Evolutionary conservation across 495 filamentous ascomycete species (phyloP), one percentile per base, ranked within the genome.

Genomic region (Hypoxylon intermedium): DNA sequence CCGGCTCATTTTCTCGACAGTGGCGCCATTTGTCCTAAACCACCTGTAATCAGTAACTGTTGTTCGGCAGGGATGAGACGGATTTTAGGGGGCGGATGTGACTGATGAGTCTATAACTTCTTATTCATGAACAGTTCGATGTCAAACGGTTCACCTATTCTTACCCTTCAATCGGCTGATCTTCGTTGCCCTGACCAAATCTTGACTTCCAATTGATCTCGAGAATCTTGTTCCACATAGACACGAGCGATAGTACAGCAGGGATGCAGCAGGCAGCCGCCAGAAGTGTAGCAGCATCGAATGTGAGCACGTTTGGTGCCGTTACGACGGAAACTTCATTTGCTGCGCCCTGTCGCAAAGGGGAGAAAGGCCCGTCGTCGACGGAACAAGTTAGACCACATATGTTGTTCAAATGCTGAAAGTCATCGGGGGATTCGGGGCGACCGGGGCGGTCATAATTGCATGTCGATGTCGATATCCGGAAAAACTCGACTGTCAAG

Each of bases 261-360:
- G 83, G 84, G 23, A 87, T 76, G 51, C 82, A 85, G 59, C 82
- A 86, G 13, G 77, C 84, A 21, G 83, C 83, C 1, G 84, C 78
- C 1, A 87, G 67, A 5, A 86, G 78, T 2, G 79, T 83, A 1
- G 72, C 79, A 0, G 83, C 78, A 49, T 77, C 75, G 58, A 86
- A 85, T 0, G 76, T 77, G 20, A 87, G 64, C 9, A 65, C 60
- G 9, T 68, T 31, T 0, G 85, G 85, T 1, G 67, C 72, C 0
- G 83, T 83, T 30, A 87, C 79, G 16, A 86, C 77, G 19, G 79
- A 81, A 21, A 85, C 84, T 41, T 82, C 77, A 58, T 83, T 76
- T 1, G 78, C 76, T 0, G 83, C 70, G 16, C 70, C 77, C 12
- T 58, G 34, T 42, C 84, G 72, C 46, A 87, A 67, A 2, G 78